Conservation (phyloP, 306 rosid genomes). For the Vicia sativa region DNA sequence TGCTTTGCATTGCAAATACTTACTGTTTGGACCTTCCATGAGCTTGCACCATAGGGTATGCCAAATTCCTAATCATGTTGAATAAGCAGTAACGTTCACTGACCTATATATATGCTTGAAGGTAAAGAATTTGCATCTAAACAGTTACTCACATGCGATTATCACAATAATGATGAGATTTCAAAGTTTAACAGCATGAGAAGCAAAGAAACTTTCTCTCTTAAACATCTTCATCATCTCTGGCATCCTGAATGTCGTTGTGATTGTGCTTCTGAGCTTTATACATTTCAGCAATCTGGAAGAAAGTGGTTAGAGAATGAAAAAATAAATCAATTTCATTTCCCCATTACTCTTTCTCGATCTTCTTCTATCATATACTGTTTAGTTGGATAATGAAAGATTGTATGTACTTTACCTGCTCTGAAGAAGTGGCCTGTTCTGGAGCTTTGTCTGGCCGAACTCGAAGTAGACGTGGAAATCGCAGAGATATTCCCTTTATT, state of each 20-base stretch:
- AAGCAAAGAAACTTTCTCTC: constrained; percentile 27
- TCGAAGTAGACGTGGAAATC: constrained; percentile 84
- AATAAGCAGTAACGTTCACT: constrained; percentile 11
- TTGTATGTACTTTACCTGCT: constrained; percentile 54
- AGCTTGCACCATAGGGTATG: constrained; percentile 28
- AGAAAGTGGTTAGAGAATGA: constrained; percentile 8
- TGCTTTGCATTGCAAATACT: constrained; percentile 12
- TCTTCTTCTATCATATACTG: constrained; percentile 9
- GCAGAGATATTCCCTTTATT: constrained; percentile 83
- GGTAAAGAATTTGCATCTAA: constrained; percentile 27
- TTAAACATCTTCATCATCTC: constrained; percentile 73
- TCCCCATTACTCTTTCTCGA: constrained; percentile 11
- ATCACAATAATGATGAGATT: not conserved
- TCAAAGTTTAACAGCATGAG: constrained; percentile 21
- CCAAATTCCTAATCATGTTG: constrained; percentile 13
- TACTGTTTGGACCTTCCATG: constrained; percentile 30
- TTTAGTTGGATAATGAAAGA: constrained; percentile 15
- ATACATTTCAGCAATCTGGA: constrained; percentile 92
- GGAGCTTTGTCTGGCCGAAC: constrained; percentile 84
- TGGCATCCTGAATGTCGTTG: constrained; percentile 56
- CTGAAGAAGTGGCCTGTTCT: constrained; percentile 83
- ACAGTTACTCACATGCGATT: constrained; percentile 3
- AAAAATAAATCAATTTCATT: constrained; percentile 18
- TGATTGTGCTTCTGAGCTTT: constrained; percentile 70
- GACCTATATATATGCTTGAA: constrained; percentile 30